Evolutionary conservation across 768 basidiomycete genomes (phyloP).

Genomic region (Rhodotorula toruloides): DNA sequence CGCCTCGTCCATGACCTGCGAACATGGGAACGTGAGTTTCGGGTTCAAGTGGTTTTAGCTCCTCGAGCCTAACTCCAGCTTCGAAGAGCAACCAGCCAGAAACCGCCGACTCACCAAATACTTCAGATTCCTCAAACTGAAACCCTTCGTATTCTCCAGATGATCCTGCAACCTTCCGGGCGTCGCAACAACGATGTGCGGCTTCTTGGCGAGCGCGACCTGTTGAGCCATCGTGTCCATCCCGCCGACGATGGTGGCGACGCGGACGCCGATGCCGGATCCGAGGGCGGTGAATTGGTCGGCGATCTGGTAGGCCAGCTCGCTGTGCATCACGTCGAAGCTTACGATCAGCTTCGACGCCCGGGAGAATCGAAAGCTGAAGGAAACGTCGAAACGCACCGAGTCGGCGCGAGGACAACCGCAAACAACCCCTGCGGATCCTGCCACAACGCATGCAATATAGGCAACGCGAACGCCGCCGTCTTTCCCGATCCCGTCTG

Average conservation of each 20-base stretch:
- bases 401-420: slow-evolving; percentile 90
- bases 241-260: slow-evolving; percentile 88
- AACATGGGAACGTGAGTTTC: too few relatives aligned
- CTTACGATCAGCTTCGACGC: too few relatives aligned
- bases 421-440: slow-evolving; percentile 90
- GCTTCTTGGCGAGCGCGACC: slow-evolving; percentile 84
- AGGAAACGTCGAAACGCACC: slow-evolving; percentile 45
- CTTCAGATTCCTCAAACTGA: slow-evolving; percentile 74
- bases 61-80: too few relatives aligned
- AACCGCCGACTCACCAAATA: slow-evolving; percentile 64
- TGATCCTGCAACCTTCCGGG: slow-evolving; percentile 90
- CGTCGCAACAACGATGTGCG: slow-evolving; percentile 91
- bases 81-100: background rate
- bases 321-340: slow-evolving; percentile 50
- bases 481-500: slow-evolving; percentile 97
- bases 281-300: slow-evolving; percentile 91
- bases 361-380: slow-evolving; percentile 54
- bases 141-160: slow-evolving; percentile 94
- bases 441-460: slow-evolving; percentile 93
- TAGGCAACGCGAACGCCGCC: slow-evolving; percentile 91
- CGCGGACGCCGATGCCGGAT: slow-evolving; percentile 84
- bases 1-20: slow-evolving; percentile 95
- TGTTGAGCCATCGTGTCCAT: slow-evolving; percentile 86
- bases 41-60: background rate
- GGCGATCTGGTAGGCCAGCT: slow-evolving; percentile 96